Evolutionary conservation across 1,284 basidiomycete genomes (phyloP).

Genomic region (Ganoderma lucidum): DNA sequence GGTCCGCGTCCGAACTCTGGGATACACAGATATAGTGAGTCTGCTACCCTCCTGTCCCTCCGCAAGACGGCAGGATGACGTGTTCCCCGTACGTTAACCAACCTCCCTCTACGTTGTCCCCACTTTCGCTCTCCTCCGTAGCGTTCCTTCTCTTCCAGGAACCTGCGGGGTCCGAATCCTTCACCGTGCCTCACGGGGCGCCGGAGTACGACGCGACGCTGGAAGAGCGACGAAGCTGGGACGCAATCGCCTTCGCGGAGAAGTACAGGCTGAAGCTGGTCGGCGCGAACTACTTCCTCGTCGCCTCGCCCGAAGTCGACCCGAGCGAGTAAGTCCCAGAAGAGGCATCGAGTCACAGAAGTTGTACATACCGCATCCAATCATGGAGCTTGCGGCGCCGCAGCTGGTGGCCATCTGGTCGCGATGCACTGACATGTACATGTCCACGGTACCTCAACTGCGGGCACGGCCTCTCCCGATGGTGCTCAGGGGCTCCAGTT

Average conservation of each 20-base stretch:
- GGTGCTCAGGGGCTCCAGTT: too few relatives aligned
- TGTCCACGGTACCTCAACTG: too few relatives aligned
- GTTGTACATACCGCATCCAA: neutral
- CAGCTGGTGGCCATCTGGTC: too few relatives aligned
- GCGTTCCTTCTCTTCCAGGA: constrained; percentile 72
- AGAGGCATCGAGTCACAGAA: neutral
- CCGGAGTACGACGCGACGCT: constrained; percentile 54
- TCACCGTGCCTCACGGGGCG: constrained; percentile 53
- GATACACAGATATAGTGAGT: constrained; percentile 65
- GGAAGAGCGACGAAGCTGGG: constrained; percentile 62
- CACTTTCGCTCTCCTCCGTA: constrained; percentile 29
- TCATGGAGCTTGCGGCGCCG: too few relatives aligned
- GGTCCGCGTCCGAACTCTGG: constrained; percentile 64
- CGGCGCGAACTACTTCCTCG: constrained; percentile 63
- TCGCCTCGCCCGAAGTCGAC: constrained; percentile 21
- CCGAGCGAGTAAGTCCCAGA: neutral
- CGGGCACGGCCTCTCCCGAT: too few relatives aligned
- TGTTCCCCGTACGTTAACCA: neutral
- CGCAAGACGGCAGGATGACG: neutral
- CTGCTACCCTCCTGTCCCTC: neutral
- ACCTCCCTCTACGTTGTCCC: neutral
- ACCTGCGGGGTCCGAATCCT: constrained; percentile 47
- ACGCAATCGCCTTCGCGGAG: constrained; percentile 59
- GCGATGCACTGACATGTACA: too few relatives aligned
- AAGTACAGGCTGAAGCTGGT: constrained; percentile 63